Evolutionary conservation across 208 protist species (phyloP).

Genomic region (Leishmania arabica): DNA sequence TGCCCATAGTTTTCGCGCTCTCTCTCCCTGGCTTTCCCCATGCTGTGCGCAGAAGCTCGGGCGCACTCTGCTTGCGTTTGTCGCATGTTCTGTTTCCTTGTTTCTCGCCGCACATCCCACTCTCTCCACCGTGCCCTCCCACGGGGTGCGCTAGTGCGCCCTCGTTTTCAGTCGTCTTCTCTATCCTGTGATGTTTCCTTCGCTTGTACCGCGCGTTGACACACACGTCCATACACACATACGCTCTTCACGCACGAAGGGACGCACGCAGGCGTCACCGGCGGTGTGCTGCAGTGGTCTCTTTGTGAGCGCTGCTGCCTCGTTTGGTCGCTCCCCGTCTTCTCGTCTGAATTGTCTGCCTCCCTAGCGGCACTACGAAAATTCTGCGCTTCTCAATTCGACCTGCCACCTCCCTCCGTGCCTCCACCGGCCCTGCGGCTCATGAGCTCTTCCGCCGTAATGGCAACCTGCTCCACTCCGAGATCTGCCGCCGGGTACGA

Average conservation of each 20-base stretch:
- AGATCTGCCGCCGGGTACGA: conserved; percentile 33
- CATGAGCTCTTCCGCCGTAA: conserved; percentile 10
- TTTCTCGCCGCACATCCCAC: neutral
- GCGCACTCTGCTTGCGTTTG: neutral
- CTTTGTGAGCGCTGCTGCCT: neutral
- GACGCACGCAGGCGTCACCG: neutral
- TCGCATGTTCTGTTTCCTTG: neutral
- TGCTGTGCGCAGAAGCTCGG: neutral
- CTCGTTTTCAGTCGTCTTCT: neutral
- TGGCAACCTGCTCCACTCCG: conserved; percentile 21
- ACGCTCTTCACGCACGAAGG: neutral
- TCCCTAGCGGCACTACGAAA: neutral
- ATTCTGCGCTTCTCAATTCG: conserved; percentile 21
- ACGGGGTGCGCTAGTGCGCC: neutral
- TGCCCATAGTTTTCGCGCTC: no score
- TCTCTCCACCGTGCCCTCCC: neutral
- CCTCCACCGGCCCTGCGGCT: conserved; percentile 10
- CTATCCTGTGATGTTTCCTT: neutral
- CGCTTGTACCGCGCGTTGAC: neutral
- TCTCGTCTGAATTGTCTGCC: neutral
- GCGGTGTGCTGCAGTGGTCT: neutral
- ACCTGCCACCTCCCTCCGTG: conserved; percentile 9
- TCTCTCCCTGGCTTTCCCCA: neutral
- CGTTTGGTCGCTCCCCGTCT: neutral
- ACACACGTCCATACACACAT: neutral